A percentile compares a stretch with the other conserved stretches of the same genome.
Conservation (phyloP, 83 land plant species). For the Picea mariana region DNA sequence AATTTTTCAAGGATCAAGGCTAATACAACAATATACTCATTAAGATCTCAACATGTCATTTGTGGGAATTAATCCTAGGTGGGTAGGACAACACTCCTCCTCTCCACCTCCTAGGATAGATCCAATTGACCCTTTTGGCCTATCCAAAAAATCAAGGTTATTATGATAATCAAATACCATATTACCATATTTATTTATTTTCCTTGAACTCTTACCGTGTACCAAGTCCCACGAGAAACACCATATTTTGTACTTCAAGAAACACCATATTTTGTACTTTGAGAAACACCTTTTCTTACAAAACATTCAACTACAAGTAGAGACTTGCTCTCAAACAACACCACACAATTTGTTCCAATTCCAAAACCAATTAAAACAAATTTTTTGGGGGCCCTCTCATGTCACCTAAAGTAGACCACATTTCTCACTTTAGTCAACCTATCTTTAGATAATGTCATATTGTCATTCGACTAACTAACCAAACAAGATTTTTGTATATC, state of each 20-base stretch:
- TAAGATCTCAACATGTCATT: too few species aligned
- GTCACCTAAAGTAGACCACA: neutral
- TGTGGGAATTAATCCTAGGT: too few species aligned
- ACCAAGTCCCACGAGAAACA: neutral
- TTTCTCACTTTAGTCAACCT: neutral
- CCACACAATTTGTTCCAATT: neutral
- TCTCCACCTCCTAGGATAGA: too few species aligned
- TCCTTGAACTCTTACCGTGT: neutral
- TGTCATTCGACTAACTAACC: neutral
- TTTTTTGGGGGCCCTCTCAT: neutral
- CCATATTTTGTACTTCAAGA: neutral
- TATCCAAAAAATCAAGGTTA: too few species aligned
- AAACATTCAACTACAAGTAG: neutral
- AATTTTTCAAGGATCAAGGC: too few species aligned
- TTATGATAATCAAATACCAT: too few species aligned
- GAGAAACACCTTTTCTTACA: neutral
- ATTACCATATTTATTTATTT: neutral
- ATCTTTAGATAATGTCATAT: neutral
- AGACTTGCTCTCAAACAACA: neutral
- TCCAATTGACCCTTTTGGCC: too few species aligned
- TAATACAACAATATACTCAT: too few species aligned
- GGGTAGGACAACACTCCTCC: too few species aligned
- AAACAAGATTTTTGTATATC: neutral
- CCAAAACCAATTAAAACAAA: neutral
- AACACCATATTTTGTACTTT: neutral